Conservation (phyloP, 140 eudicot species). For the Erigeron philadelphicus region DNA sequence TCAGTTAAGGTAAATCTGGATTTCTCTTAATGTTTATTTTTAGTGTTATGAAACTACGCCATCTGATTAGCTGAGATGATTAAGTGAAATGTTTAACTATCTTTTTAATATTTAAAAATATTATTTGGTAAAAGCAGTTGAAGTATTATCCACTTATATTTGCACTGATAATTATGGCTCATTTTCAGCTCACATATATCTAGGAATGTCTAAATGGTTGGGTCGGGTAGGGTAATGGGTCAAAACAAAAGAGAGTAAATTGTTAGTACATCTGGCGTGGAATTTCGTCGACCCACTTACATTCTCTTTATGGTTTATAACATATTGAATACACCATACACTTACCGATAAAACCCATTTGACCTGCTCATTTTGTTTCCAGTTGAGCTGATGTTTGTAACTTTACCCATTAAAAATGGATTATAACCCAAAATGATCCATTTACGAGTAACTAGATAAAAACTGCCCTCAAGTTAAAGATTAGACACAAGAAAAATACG, state of each 20-base stretch:
- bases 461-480: neutral
- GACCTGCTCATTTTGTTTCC: neutral
- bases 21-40: neutral
- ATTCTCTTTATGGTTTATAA: too few relatives aligned
- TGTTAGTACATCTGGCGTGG: too few relatives aligned
- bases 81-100: neutral
- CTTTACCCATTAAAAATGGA: neutral
- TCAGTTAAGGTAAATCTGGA: slow-evolving; percentile 47
- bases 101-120: neutral
- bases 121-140: neutral
- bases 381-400: neutral
- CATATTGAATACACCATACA: neutral
- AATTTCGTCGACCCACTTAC: too few relatives aligned
- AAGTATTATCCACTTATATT: too few relatives aligned
- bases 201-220: too few relatives aligned
- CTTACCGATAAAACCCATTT: too few relatives aligned
- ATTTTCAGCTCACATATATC: too few relatives aligned
- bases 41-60: neutral
- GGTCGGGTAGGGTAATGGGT: too few relatives aligned
- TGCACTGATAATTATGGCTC: too few relatives aligned
- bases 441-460: neutral
- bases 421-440: neutral
- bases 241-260: too few relatives aligned
- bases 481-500: neutral
- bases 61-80: neutral